These are phyloP conservation scores for Alopecurus myosuroides DNA, from an alignment of 176 grass and related monocot genomes.

Conservation along the genomic window DNA sequence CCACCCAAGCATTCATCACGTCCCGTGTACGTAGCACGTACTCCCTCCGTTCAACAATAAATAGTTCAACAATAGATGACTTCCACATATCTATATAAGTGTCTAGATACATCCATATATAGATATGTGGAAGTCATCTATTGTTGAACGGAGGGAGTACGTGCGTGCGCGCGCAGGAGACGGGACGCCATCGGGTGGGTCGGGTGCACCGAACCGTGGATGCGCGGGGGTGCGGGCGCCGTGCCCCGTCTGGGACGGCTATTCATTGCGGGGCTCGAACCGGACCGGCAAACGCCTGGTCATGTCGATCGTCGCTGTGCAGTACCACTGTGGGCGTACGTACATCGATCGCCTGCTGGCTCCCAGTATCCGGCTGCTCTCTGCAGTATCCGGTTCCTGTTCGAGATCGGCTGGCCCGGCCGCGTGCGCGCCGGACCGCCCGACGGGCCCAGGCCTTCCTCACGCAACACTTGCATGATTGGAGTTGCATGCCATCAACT, in stretches of 20 bases:
- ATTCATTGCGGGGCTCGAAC: not conserved
- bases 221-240: not conserved
- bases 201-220: not conserved
- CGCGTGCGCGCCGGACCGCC: not conserved
- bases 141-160: too few species aligned
- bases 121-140: too few species aligned
- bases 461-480: not conserved
- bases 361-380: not conserved
- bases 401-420: not conserved
- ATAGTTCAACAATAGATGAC: too few species aligned
- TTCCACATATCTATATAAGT: too few species aligned
- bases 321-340: not conserved
- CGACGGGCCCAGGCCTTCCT: not conserved
- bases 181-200: constrained; percentile 6
- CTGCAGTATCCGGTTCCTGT: not conserved
- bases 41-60: too few species aligned
- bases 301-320: not conserved
- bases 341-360: not conserved
- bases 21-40: not conserved
- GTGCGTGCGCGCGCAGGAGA: not conserved
- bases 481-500: not conserved
- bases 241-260: not conserved
- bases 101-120: too few species aligned
- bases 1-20: constrained; percentile 19
- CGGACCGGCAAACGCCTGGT: not conserved